These are phyloP conservation scores for Capsicum baccatum DNA, from an alignment of 257 asterid genomes.

Conservation along the genomic window DNA sequence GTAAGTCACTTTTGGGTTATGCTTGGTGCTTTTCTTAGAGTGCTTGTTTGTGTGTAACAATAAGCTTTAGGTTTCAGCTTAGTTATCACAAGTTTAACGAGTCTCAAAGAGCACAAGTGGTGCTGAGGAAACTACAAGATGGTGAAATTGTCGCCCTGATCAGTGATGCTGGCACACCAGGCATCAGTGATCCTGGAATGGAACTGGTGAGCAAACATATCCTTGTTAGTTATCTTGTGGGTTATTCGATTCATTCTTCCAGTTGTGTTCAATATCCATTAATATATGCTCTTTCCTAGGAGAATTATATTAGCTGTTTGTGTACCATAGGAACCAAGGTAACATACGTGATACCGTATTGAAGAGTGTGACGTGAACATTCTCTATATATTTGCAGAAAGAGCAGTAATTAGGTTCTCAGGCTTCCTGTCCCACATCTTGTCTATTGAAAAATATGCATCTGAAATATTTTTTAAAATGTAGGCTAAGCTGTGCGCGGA, in stretches of 20 bases:
- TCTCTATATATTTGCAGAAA: not conserved
- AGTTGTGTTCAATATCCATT: not conserved
- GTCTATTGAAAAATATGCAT: not conserved
- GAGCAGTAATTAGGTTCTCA: conserved; percentile 20
- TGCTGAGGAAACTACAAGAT: conserved; percentile 63
- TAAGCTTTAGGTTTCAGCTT: conserved; percentile 69
- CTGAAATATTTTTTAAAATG: conserved; percentile 33
- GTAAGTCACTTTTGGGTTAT: conserved; percentile 53
- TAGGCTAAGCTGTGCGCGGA: conserved; percentile 80
- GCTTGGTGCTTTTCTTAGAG: not conserved
- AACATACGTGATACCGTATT: not conserved
- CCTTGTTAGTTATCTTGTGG: not conserved
- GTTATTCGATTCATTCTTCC: not conserved
- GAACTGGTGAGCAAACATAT: conserved; percentile 70
- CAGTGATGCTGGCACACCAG: conserved; percentile 95
- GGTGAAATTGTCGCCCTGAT: conserved; percentile 91
- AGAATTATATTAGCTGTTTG: not conserved
- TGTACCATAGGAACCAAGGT: not conserved
- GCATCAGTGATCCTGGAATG: conserved; percentile 95
- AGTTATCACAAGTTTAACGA: conserved; percentile 97
- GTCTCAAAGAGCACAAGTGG: conserved; percentile 77
- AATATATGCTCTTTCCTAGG: not conserved
- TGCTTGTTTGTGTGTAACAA: conserved; percentile 39
- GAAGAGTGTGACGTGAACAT: not conserved
- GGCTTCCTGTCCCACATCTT: conserved; percentile 3